A percentile compares a stretch with the other conserved stretches of the same genome.
These are phyloP conservation scores for Botryotinia globosa DNA, from an alignment of 2,329 filamentous ascomycete species.

Conservation along the genomic window DNA sequence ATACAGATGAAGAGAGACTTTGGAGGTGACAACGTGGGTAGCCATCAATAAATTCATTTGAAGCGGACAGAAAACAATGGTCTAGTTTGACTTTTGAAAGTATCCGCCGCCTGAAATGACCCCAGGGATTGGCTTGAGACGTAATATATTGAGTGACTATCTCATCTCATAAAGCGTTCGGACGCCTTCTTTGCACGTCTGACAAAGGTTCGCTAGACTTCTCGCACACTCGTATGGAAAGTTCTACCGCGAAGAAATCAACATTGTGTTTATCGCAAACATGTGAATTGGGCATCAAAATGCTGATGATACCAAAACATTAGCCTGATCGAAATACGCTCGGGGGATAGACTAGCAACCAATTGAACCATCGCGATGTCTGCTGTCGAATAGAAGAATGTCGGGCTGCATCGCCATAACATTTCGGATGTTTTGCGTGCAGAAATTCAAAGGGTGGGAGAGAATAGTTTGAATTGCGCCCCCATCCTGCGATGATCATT, in stretches of 20 bases:
- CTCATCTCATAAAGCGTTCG: not conserved
- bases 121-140: not conserved
- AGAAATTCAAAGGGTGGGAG: not conserved
- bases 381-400: no score
- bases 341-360: not conserved
- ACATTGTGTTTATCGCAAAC: not conserved
- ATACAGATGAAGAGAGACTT: no score
- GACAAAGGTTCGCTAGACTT: not conserved
- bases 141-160: not conserved
- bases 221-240: not conserved
- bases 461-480: not conserved
- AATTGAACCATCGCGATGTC: not conserved
- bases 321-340: not conserved
- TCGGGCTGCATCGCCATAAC: not conserved
- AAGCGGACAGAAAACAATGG: not conserved
- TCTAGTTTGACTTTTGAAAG: not conserved
- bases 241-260: not conserved
- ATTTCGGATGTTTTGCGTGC: not conserved
- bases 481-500: constrained; percentile 1
- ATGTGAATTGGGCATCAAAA: not conserved
- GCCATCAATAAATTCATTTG: no score
- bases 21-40: no score
- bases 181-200: not conserved
- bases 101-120: not conserved
- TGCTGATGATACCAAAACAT: no score